phyloP scores from a whole-genome alignment of 2,329 filamentous ascomycete genomes.

The Bimuria novae-zelandiae region DNA sequence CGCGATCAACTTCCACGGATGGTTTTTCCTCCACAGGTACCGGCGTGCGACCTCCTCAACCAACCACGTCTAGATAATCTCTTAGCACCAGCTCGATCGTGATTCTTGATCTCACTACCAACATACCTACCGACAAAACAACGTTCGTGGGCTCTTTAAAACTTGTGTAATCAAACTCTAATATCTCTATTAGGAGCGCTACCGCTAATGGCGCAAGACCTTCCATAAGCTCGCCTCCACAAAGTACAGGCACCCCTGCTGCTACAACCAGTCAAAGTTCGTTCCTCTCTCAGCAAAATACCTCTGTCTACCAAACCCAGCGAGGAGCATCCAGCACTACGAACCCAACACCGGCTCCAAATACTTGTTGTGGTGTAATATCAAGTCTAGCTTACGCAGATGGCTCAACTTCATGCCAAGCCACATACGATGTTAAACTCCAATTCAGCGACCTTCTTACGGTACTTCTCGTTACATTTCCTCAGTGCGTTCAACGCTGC shows the following conservation, averaged over 20 bases:
- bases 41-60: not conserved
- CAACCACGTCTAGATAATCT: not conserved
- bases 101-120: not conserved
- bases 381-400: not conserved
- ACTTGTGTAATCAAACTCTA: not conserved
- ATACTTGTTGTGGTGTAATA: conserved; percentile 6
- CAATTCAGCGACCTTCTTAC: conserved; percentile 1
- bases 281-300: not conserved
- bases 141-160: not conserved
- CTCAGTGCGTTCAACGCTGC: conserved; percentile 6
- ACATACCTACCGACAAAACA: not conserved
- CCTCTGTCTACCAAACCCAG: not conserved
- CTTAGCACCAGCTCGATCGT: not conserved
- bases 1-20: not conserved
- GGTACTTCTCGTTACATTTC: not conserved
- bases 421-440: conserved; percentile 3
- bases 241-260: not conserved
- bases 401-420: conserved; percentile 1
- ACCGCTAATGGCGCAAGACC: not conserved
- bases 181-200: not conserved
- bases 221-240: not conserved
- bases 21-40: not conserved
- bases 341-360: not conserved
- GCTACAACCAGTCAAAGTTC: not conserved
- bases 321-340: not conserved